phyloP scores from a whole-genome alignment of 148 eudicot species.

The Selenicereus undatus region DNA sequence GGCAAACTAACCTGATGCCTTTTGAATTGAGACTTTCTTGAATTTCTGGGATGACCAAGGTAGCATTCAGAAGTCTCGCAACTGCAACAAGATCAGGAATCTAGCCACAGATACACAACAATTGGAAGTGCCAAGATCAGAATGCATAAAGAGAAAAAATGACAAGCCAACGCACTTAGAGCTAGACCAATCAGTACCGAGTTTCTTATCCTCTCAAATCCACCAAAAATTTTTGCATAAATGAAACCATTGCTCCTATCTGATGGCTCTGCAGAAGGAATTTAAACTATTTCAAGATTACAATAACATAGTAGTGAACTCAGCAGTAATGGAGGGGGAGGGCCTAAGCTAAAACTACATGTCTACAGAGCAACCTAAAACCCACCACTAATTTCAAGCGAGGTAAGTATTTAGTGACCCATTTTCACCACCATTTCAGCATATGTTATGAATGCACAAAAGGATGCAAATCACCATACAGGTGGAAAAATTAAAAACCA shows the following conservation, averaged over 20 bases:
- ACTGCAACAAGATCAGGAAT: slow-evolving; percentile 90
- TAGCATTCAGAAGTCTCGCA: slow-evolving; percentile 89
- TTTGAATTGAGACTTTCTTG: slow-evolving; percentile 72
- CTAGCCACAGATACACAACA: slow-evolving; percentile 40
- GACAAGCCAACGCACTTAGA: neutral
- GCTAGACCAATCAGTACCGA: slow-evolving; percentile 50
- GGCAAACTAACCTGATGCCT: slow-evolving; percentile 68
- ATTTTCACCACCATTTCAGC: neutral
- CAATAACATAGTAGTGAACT: neutral
- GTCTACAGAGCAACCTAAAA: neutral
- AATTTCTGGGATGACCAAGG: slow-evolving; percentile 92
- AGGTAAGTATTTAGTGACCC: too few relatives aligned
- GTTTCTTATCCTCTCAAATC: slow-evolving; percentile 78
- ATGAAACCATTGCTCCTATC: slow-evolving; percentile 72
- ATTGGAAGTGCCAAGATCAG: neutral
- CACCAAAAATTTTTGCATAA: slow-evolving; percentile 89
- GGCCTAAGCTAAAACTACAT: neutral
- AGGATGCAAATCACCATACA: neutral
- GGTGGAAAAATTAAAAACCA: neutral
- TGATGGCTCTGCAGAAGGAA: slow-evolving; percentile 56
- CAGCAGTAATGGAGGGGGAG: neutral
- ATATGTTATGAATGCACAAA: neutral
- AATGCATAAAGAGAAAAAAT: neutral
- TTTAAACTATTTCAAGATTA: slow-evolving; percentile 5
- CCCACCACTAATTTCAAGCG: neutral